These are phyloP conservation scores for Tubosaeta brunneosetosa DNA, from an alignment of 768 basidiomycete species.

Conservation along the genomic window DNA sequence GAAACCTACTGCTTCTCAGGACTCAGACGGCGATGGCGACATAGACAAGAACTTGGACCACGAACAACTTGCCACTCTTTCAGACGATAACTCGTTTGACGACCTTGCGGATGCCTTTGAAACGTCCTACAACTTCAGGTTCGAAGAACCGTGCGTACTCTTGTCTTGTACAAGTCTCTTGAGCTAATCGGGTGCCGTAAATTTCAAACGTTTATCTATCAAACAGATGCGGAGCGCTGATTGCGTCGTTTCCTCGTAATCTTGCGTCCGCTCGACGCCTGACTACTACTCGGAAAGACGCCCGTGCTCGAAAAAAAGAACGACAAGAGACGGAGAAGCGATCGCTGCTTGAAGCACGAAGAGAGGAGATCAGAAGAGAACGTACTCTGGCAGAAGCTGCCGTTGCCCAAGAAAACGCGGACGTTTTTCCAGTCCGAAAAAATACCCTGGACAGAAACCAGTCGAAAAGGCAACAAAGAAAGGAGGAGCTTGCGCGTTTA, in stretches of 20 bases:
- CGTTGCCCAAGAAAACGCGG: slow-evolving; percentile 56
- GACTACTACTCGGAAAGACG: slow-evolving; percentile 77
- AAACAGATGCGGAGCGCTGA: slow-evolving; percentile 57
- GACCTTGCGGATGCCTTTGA: slow-evolving; percentile 91
- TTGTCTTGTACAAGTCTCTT: neutral
- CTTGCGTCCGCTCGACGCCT: slow-evolving; percentile 63
- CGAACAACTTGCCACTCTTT: slow-evolving; percentile 32
- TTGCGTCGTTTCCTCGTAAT: slow-evolving; percentile 74
- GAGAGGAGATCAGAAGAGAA: slow-evolving; percentile 72
- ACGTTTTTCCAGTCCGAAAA: slow-evolving; percentile 20
- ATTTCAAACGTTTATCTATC: neutral
- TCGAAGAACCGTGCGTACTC: slow-evolving; percentile 83
- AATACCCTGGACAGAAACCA: slow-evolving; percentile 60
- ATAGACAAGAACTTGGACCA: slow-evolving; percentile 6
- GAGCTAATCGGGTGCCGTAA: no score
- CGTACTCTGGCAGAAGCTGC: slow-evolving; percentile 58
- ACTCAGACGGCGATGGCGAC: slow-evolving; percentile 16
- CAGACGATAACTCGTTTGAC: slow-evolving; percentile 77
- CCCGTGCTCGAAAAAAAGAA: slow-evolving; percentile 70
- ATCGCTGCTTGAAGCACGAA: slow-evolving; percentile 75
- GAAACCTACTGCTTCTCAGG: slow-evolving; percentile 13
- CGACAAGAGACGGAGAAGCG: slow-evolving; percentile 65
- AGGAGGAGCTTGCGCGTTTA: slow-evolving; percentile 76
- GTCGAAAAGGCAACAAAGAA: slow-evolving; percentile 27
- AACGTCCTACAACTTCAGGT: slow-evolving; percentile 95